Evolutionary conservation across 78 protist genomes (phyloP).

Genomic region (Speleostelium caveatum): DNA sequence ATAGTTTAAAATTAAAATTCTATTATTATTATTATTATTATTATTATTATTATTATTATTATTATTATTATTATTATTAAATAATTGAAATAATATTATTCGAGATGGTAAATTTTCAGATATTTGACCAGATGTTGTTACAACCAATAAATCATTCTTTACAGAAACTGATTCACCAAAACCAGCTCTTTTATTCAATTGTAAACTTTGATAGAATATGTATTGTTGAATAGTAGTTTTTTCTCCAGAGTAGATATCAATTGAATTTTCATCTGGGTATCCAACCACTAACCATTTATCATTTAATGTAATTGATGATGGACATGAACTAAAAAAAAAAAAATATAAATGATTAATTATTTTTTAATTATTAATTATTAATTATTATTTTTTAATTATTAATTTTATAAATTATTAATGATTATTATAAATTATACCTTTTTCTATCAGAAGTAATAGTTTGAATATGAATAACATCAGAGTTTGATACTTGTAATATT

Average conservation of each 20-base stretch:
- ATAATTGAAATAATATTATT: too few species aligned
- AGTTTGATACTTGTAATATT: slow-evolving; percentile 1
- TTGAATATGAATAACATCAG: background rate
- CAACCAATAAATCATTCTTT: slow-evolving; percentile 6
- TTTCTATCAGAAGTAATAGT: background rate
- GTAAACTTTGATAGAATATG: background rate
- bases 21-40: background rate
- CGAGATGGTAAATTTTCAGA: background rate
- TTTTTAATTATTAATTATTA: too few species aligned
- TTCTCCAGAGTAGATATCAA: slow-evolving; percentile 30
- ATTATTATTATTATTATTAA: background rate
- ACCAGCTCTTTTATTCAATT: background rate
- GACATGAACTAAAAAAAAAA: slow-evolving; percentile 16
- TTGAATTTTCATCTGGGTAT: slow-evolving; percentile 22
- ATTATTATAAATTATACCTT: background rate
- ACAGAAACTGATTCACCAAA: slow-evolving; percentile 1
- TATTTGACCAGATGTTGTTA: background rate
- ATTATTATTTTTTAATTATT: too few species aligned
- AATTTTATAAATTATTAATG: too few species aligned
- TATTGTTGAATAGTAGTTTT: background rate
- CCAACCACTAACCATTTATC: slow-evolving; percentile 47
- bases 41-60: background rate
- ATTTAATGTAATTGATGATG: slow-evolving; percentile 54
- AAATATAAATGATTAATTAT: too few species aligned
- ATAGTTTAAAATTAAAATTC: slow-evolving; percentile 50